Base-by-base conservation (phyloP, 176 grass and related monocot genomes). In the Ampelocalamus luodianensis region DNA sequence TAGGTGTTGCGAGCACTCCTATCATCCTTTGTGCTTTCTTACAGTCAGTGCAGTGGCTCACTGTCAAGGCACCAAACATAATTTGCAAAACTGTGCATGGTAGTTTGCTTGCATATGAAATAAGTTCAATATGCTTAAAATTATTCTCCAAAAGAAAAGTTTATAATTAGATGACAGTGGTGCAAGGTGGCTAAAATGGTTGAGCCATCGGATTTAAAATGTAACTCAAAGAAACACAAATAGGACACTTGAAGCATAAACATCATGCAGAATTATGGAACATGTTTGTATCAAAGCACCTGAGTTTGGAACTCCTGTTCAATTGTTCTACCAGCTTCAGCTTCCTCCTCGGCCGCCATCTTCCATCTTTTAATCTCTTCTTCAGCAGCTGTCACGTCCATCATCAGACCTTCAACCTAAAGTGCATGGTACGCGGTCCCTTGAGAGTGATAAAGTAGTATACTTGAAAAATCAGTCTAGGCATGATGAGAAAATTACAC, bases 281-380 rank as follows among this genome's bases (percentile, higher is more conserved):
- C n/a, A 38, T 73, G 61, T 45, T 86, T 78, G 65, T 82, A 71
- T 54, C 61, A 84, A 29, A 65, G 27, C 61, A 98, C 96, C 91
- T 99, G 91, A 87, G 36, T 88, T 68, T 91, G 81, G 44, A 94
- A 94, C 56, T 96, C 97, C 62, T 91, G 83, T 80, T 99, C 97
- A 61, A 99, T 86, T n/a, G 93, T 87, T 85, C 84, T 86, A 73
- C 93, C 97, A 50, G 97, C 93, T 84, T 92, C 88, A 68, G 93
- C 93, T 92, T 99, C 97, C 85, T 94, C 81, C 83, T 99, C 93
- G 49, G 97, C 93, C 76, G 97, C 97, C 72, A 84, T 86, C 86
- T 99, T 99, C 97, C 97, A 99, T 82, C 93, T 94, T 72, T 89
- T 85, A 83, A 99, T 94, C 83, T 99, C 97, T 85, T 99, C 97